phyloP scores from a whole-genome alignment of 2,329 filamentous ascomycete species.

The Juglanconis sp. region DNA sequence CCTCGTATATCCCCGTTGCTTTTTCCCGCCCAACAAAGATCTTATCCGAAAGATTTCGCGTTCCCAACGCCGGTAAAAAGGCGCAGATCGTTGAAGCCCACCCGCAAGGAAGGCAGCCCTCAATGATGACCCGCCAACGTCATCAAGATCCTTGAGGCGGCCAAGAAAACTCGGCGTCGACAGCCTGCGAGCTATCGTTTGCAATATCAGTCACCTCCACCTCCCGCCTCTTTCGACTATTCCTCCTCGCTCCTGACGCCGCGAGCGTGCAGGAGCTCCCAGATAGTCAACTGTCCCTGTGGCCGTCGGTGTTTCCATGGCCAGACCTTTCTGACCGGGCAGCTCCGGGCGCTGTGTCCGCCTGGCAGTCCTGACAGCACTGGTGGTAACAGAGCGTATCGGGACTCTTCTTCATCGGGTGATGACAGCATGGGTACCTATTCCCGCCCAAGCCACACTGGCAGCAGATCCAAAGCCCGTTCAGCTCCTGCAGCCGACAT shows the following conservation, averaged over 20 bases:
- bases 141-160: too few species aligned
- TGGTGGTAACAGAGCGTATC: slow-evolving; percentile 52
- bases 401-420: slow-evolving; percentile 42
- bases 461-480: slow-evolving; percentile 49
- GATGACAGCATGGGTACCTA: slow-evolving; percentile 41
- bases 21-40: slow-evolving; percentile 9
- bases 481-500: slow-evolving; percentile 47
- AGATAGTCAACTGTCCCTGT: neutral
- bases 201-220: neutral
- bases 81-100: neutral
- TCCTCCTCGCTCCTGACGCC: slow-evolving; percentile 4
- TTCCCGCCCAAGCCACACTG: slow-evolving; percentile 46
- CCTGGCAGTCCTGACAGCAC: slow-evolving; percentile 43
- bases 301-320: neutral
- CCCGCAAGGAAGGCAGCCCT: too few species aligned
- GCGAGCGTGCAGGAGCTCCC: neutral
- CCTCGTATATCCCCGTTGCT: slow-evolving; percentile 10
- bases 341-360: slow-evolving; percentile 25
- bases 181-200: neutral
- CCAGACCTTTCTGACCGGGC: neutral
- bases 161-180: neutral
- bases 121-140: too few species aligned
- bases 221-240: neutral
- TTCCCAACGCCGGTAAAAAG: neutral
- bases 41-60: slow-evolving; percentile 6